Evolutionary conservation across 2,329 filamentous ascomycete species (phyloP).

Genomic region (Ciborinia camelliae): DNA sequence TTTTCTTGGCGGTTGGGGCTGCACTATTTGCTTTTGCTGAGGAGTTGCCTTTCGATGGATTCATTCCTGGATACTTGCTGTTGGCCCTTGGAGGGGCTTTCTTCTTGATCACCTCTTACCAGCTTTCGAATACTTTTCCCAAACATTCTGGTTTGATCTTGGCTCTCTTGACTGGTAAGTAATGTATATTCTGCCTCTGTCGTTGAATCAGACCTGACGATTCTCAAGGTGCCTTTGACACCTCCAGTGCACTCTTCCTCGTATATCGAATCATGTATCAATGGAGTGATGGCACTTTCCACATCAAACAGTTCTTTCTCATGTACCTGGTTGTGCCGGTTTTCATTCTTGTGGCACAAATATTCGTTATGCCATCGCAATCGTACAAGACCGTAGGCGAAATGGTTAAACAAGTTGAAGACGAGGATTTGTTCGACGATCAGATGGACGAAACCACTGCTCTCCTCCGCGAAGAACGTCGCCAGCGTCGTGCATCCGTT

Average conservation of each 20-base stretch:
- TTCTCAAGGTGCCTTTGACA: constrained; percentile 64
- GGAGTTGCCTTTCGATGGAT: constrained; percentile 67
- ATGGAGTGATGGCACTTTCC: constrained; percentile 53
- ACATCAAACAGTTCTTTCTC: constrained; percentile 67
- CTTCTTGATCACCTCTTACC: constrained; percentile 78
- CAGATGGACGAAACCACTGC: constrained; percentile 50
- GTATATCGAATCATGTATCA: constrained; percentile 70
- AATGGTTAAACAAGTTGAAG: constrained; percentile 69
- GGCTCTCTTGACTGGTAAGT: constrained; percentile 62
- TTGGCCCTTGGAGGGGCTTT: constrained; percentile 77
- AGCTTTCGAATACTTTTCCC: constrained; percentile 81
- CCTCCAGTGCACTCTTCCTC: constrained; percentile 74
- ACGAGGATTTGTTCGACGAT: constrained; percentile 48
- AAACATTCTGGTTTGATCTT: constrained; percentile 74
- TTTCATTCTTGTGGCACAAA: constrained; percentile 62
- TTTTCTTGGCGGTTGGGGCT: constrained; percentile 67
- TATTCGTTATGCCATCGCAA: constrained; percentile 68
- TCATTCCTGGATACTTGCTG: constrained; percentile 70
- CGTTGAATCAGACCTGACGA: neutral
- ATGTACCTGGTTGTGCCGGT: constrained; percentile 67
- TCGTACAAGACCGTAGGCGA: constrained; percentile 86
- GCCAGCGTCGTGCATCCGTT: constrained; percentile 40
- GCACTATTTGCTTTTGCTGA: constrained; percentile 67
- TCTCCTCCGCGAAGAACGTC: constrained; percentile 45
- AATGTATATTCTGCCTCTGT: neutral